Evolutionary conservation across 192 early-diverging fungal genomes (phyloP), one percentile per base, ranked within the genome.

Genomic region (Linnemannia exigua): DNA sequence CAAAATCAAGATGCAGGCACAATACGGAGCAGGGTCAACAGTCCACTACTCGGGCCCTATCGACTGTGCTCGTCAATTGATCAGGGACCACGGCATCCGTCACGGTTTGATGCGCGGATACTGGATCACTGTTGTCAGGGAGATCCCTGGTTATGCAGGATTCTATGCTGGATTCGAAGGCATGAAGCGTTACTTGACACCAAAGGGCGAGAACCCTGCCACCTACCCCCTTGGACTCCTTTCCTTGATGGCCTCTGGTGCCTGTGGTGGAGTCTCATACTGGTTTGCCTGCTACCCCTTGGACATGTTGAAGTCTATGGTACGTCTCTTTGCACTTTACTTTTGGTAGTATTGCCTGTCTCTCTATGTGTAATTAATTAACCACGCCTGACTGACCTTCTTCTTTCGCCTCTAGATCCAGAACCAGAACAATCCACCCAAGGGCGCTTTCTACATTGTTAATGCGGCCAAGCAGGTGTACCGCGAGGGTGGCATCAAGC

Each of bases 1-100:
- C 52, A 99, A 99, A 82, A 95, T 96, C 72, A 92, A 95, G 44
- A 92, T 98, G 87, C 98, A 99, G 85, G 95, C 95, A 12, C 97
- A 98, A 81, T 98, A 95, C 89, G 90, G 90, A 61, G 73, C 84
- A 28, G 80, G 79, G 28, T 79, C 82, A 17, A 85, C 76, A 35
- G 81, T 80, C 0, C 67, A 36, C 17, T 91, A 90, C 74, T 80
- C 87, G n/a, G 95, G 94, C 1, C 96, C 97, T 0, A 75, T 95
- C 11, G 90, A 95, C 33, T 87, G 95, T 75, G 95, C 93, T 0
- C 82, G 87, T 33, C 89, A 95, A 51, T 89, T 98, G 74, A 89
- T 93, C 22, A 82, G 84, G 54, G 85, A 91, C 71, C 91, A 95
- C 86, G 97, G 97, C 14, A 41, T 93, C 36, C 67, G 87, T 16